Base-by-base conservation (phyloP, 305 asterid species). In the Withania somnifera region DNA sequence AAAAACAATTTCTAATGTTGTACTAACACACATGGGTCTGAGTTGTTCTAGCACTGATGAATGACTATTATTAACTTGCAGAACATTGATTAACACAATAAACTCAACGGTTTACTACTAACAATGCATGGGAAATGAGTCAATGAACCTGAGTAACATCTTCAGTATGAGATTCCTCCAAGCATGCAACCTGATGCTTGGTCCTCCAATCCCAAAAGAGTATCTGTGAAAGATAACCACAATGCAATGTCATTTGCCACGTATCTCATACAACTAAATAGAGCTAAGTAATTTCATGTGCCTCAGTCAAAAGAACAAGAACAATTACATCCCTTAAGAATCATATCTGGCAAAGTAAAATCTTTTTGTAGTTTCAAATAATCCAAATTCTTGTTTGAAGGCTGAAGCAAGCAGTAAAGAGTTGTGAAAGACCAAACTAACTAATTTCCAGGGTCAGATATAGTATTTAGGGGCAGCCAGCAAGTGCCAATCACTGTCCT, bases 121-220 rank as follows among this genome's bases (percentile, higher is more conserved):
- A 47, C 7, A 14, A 53, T 5, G 11, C 40, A 26, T 0, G 58
- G 24, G 80, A 47, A 47, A 47, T 73, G 60, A 73, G 42, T 24
- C 60, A 2, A 50, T 28, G 26, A 26, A 94, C 99, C 97, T 94
- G 99, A 82, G 98, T 93, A 57, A 96, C 95, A 87, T 96, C 99
- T 34, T 94, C 99, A 84, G 87, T 92, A 84, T 96, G 99, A 68
- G 94, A 92, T 82, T 94, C 99, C 82, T 94, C 98, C 91, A 96
- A 87, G 86, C 97, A 82, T 4, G 98, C 98, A 51, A 80, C 88
- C 91, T 88, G 95, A 84, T 86, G 89, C 90, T 83, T 90, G 84
- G 93, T 94, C 85, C 98, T 94, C 93, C 97, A 93, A 84, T 96
- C 98, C 99, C 99, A 96, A 83, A 94, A 84, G 56, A 82, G 87